Conservation (phyloP, 176 grass and related monocot species). For the Rhynchospora breviuscula region DNA sequence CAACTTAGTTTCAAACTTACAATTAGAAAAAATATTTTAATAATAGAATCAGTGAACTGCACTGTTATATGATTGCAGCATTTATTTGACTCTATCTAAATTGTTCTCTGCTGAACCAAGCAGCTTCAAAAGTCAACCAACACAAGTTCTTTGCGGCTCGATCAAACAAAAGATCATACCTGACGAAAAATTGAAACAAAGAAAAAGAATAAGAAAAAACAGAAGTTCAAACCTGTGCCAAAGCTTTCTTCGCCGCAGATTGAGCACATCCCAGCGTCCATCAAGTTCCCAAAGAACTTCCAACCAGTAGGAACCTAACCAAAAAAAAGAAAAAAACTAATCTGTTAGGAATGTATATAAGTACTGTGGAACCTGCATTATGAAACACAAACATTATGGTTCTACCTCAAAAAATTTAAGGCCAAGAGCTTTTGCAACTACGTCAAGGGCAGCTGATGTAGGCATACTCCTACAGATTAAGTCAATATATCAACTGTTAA, state of each 20-base stretch:
- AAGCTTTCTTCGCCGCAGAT: conserved; percentile 99
- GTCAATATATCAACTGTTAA: conserved; percentile 28
- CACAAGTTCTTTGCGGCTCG: background rate
- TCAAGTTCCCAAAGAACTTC: conserved; percentile 99
- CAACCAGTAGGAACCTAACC: conserved; percentile 94
- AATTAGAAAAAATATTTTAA: background rate
- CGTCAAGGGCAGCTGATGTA: conserved; percentile 98
- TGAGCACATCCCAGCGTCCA: conserved; percentile 98
- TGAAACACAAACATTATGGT: background rate
- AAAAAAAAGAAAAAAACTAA: conserved; percentile 12
- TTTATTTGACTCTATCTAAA: background rate
- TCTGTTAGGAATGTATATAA: conserved; percentile 12
- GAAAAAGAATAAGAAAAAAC: background rate
- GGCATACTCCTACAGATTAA: conserved; percentile 88
- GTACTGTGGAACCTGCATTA: background rate
- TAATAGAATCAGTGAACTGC: background rate
- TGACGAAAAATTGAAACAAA: background rate
- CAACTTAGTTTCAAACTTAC: background rate
- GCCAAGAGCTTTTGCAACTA: conserved; percentile 86
- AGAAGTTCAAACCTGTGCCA: conserved; percentile 62
- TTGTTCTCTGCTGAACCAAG: background rate
- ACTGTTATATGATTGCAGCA: background rate
- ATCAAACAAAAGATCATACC: background rate
- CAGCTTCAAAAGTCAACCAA: background rate
- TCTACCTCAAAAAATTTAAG: conserved; percentile 98